Evolutionary conservation across 1,284 basidiomycete genomes (phyloP), one percentile per base, ranked within the genome.

Genomic region (Naganishia sp.): DNA sequence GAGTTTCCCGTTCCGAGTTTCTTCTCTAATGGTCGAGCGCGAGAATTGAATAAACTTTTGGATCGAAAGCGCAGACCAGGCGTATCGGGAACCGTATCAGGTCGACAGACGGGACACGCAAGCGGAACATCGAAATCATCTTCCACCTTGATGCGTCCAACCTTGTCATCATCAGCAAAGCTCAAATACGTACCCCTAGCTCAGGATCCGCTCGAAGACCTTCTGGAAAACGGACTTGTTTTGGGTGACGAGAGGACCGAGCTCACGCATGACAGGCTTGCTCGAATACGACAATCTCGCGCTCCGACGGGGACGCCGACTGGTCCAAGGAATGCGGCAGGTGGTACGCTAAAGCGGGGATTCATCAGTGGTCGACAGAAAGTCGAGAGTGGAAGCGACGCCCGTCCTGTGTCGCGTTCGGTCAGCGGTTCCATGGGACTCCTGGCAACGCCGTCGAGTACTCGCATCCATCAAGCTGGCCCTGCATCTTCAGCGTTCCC

Each of bases 151-250:
- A 65, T 63, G 17, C 45, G 55, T 18, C 57, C 67, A 2, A 68
- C 67, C 4, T 52, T 66, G 18, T 53, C 67, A 25, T 66, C 64
- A 6, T 58, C 57, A 6, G 58, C 64, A 18, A 66, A 65, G 35
- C 41, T 42, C 21, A 52, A 61, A 51, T 61, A 63, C 21, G 64
- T 66, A 9, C 56, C 31, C 1, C 69, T 53, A 5, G 58, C 58
- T 7, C 47, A 61, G 41, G 58, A 61, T 51, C 47, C 25, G 17
- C 32, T 61, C 18, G 76, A 78, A 56, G 77, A 79, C 49, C 73
- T 71, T 5, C 75, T 80, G 28, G 79, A 80, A 55, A 77, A 80
- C 66, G 79, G 79, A 6, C 62, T 80, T 25, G 72, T 79, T 25
- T 68, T 80, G 15, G 75, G 76, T 46, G 72, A 77, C 61, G 76